These are phyloP conservation scores for Lactuca saligna DNA, from an alignment of 129 eudicot species.

Conservation along the genomic window DNA sequence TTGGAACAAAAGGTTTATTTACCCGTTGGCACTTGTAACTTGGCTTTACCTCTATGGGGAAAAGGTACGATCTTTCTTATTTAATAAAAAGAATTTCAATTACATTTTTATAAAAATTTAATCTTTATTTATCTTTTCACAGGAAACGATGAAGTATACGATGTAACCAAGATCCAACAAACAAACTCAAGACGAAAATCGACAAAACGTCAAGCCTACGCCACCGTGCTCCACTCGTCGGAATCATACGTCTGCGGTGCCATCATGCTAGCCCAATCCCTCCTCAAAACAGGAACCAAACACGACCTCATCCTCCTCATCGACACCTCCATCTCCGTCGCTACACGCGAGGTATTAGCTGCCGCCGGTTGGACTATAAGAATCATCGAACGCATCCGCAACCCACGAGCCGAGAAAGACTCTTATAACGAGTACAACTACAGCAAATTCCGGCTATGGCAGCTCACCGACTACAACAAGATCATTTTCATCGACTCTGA, in stretches of 20 bases:
- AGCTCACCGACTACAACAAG: constrained; percentile 71
- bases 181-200: constrained; percentile 7
- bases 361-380: constrained; percentile 88
- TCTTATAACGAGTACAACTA: constrained; percentile 90
- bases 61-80: constrained; percentile 50
- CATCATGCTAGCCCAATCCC: constrained; percentile 78
- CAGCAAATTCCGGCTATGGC: constrained; percentile 88
- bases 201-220: constrained; percentile 64
- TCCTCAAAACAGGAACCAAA: constrained; percentile 52
- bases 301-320: constrained; percentile 83
- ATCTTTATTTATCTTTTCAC: not conserved
- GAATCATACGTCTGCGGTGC: constrained; percentile 87
- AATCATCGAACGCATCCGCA: constrained; percentile 71
- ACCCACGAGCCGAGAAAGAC: constrained; percentile 71
- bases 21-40: constrained; percentile 83
- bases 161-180: constrained; percentile 43
- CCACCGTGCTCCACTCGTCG: constrained; percentile 82
- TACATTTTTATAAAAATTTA: not conserved
- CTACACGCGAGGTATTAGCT: constrained; percentile 51
- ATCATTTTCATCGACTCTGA: constrained; percentile 86
- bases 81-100: not conserved
- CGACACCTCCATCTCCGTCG: constrained; percentile 64
- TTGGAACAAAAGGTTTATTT: constrained; percentile 64
- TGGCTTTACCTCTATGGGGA: constrained; percentile 86
- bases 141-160: constrained; percentile 67